phyloP scores from a whole-genome alignment of 2,329 filamentous ascomycete species.

The Trichoderma harzianum region DNA sequence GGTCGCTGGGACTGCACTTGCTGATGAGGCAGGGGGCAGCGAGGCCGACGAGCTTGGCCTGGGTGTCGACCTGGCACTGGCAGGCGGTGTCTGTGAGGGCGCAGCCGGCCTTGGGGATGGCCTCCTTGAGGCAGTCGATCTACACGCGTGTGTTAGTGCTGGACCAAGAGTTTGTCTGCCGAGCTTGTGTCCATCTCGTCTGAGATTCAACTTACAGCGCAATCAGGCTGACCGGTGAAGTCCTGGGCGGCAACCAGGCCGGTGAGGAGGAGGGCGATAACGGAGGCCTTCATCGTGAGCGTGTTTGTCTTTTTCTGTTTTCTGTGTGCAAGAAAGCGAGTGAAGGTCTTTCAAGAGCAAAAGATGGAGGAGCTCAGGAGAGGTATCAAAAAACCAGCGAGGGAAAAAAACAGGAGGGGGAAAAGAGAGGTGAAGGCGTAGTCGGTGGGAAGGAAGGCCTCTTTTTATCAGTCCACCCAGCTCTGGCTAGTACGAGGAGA shows the following conservation, averaged over 20 bases:
- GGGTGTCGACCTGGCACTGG: constrained; percentile 36
- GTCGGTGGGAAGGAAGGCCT: neutral
- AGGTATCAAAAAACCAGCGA: neutral
- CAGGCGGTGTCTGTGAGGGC: constrained; percentile 36
- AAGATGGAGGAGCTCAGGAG: neutral
- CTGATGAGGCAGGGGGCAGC: constrained; percentile 33
- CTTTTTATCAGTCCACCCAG: constrained; percentile 12
- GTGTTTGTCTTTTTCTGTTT: neutral
- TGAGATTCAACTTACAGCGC: constrained; percentile 37
- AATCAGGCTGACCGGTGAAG: constrained; percentile 35
- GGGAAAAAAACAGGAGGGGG: neutral
- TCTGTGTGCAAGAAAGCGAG: neutral
- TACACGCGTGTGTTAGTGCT: constrained; percentile 14
- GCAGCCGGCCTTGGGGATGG: constrained; percentile 38
- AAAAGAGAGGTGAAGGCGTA: neutral
- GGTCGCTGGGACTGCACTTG: constrained; percentile 33
- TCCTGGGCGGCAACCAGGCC: constrained; percentile 40
- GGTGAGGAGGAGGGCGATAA: constrained; percentile 32
- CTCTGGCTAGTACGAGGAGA: neutral
- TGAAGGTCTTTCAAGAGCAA: neutral
- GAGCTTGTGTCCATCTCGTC: neutral
- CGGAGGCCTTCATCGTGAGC: constrained; percentile 40
- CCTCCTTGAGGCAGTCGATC: constrained; percentile 35
- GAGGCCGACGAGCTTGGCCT: constrained; percentile 29
- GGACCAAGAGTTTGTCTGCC: neutral